Conservation (phyloP, 257 asterid genomes). For the Solanum arcanum region DNA sequence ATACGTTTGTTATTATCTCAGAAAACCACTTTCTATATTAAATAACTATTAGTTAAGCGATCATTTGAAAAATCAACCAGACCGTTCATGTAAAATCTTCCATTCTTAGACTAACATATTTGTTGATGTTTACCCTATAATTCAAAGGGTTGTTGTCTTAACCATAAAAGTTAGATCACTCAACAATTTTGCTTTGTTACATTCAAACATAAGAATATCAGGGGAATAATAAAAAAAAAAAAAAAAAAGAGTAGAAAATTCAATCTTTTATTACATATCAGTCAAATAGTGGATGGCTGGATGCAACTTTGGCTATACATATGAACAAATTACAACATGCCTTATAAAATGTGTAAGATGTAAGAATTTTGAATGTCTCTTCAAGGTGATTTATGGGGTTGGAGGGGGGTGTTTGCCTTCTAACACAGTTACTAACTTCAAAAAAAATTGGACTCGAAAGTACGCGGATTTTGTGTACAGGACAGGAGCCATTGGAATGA, state of each 20-base stretch:
- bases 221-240: background rate
- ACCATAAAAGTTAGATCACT: background rate
- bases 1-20: background rate
- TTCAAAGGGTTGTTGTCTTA: background rate
- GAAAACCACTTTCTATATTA: background rate
- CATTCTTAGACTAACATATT: background rate
- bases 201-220: background rate
- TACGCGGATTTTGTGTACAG: background rate
- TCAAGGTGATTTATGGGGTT: background rate
- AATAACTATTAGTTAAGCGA: background rate
- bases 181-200: background rate
- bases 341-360: background rate
- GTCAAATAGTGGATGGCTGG: background rate
- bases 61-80: background rate
- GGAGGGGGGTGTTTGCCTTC: background rate
- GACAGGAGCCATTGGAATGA: background rate
- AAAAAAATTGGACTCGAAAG: background rate
- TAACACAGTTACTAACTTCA: background rate
- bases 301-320: background rate
- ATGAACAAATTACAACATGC: background rate
- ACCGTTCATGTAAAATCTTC: background rate
- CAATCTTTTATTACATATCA: background rate
- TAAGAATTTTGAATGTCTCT: conserved; percentile 3
- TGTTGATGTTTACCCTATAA: background rate
- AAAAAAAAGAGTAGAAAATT: background rate